Percentiles rank a stretch among this genome's conserved stretches.
Evolutionary conservation across 129 eudicot species (phyloP).

Genomic region (Erigeron canadensis): DNA sequence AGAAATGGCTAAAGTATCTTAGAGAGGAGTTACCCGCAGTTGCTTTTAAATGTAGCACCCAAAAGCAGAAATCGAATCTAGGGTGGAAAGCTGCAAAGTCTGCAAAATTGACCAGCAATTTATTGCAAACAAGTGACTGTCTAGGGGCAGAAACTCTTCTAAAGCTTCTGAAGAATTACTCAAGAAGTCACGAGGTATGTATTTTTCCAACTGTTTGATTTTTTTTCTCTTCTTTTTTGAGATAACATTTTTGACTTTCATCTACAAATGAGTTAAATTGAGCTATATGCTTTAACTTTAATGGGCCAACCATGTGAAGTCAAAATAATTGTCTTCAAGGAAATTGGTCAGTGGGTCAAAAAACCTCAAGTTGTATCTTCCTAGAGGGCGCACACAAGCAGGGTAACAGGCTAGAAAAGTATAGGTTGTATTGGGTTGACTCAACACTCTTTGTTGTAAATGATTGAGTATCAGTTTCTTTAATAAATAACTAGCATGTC

Average conservation of each 20-base stretch:
- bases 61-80: slow-evolving; percentile 75
- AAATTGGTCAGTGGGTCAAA: background rate
- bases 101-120: slow-evolving; percentile 47
- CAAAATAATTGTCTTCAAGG: background rate
- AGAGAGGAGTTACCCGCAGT: slow-evolving; percentile 86
- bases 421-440: too few species aligned
- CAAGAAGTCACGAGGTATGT: slow-evolving; percentile 80
- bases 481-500: too few species aligned
- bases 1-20: slow-evolving; percentile 94
- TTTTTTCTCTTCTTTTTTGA: background rate
- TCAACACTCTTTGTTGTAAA: too few species aligned
- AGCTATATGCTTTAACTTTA: background rate
- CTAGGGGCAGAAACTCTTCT: slow-evolving; percentile 88
- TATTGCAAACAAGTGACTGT: slow-evolving; percentile 85
- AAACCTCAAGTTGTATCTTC: too few species aligned
- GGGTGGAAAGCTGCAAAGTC: slow-evolving; percentile 73
- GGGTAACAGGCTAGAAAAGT: too few species aligned
- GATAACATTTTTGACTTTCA: background rate
- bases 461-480: too few species aligned
- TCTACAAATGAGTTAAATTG: background rate
- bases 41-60: slow-evolving; percentile 97
- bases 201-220: background rate
- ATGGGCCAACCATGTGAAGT: background rate
- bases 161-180: slow-evolving; percentile 82
- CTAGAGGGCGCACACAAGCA: too few species aligned